Conservation (phyloP, 2,329 filamentous ascomycete species). For the Neonectria ditissima region DNA sequence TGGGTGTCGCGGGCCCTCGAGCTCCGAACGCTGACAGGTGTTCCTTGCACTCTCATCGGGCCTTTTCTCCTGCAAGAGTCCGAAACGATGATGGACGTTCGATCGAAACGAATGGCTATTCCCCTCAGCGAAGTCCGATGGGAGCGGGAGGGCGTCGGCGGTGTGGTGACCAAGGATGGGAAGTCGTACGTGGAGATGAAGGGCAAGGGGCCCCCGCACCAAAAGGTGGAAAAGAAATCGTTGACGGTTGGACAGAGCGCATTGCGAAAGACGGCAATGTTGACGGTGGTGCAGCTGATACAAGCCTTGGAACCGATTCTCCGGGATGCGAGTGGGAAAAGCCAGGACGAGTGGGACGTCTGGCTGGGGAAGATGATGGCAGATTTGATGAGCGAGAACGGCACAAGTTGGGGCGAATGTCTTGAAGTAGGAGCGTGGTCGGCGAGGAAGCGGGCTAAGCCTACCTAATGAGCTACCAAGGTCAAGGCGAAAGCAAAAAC, state of each 20-base stretch:
- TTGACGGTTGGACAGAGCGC: conserved; percentile 78
- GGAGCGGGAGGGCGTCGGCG: conserved; percentile 81
- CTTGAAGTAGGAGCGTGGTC: conserved; percentile 89
- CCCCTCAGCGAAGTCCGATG: conserved; percentile 87
- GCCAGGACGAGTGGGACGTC: conserved; percentile 89
- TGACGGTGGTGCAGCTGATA: conserved; percentile 85
- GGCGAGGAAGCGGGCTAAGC: conserved; percentile 73
- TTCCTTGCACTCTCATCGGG: conserved; percentile 82
- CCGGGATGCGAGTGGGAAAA: conserved; percentile 85
- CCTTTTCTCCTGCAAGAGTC: conserved; percentile 85
- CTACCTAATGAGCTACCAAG: conserved; percentile 21
- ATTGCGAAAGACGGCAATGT: conserved; percentile 81
- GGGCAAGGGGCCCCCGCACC: conserved; percentile 57
- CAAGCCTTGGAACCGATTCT: conserved; percentile 87
- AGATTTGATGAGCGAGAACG: conserved; percentile 82
- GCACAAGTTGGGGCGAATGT: conserved; percentile 86
- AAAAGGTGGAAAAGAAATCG: conserved; percentile 58
- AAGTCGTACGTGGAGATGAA: conserved; percentile 70
- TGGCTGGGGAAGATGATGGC: conserved; percentile 92
- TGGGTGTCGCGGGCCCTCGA: conserved; percentile 86
- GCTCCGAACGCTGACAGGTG: conserved; percentile 73
- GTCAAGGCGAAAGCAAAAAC: conserved; percentile 31
- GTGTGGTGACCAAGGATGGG: conserved; percentile 69
- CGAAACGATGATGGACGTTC: conserved; percentile 75
- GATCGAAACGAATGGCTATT: conserved; percentile 84